phyloP scores from a whole-genome alignment of 768 basidiomycete genomes.

The Leccinum arenicola region DNA sequence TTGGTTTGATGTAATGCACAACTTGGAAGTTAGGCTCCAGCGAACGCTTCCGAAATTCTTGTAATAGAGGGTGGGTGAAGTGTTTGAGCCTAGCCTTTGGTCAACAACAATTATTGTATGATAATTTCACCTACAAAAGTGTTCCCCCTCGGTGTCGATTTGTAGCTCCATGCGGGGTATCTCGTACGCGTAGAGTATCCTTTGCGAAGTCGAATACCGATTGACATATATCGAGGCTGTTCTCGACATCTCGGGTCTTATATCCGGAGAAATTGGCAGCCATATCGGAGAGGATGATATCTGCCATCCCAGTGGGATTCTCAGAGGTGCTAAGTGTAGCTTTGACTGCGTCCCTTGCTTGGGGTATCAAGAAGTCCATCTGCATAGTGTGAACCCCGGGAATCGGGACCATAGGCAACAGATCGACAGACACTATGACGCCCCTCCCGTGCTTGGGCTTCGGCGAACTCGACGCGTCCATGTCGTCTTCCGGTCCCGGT shows the following conservation, averaged over 20 bases:
- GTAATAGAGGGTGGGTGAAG: conserved; percentile 71
- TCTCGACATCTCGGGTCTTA: conserved; percentile 57
- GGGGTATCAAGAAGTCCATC: conserved; percentile 71
- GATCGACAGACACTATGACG: conserved; percentile 76
- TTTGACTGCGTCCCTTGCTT: conserved; percentile 46
- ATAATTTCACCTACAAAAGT: conserved; percentile 47
- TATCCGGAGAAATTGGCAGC: conserved; percentile 82
- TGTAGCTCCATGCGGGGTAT: conserved; percentile 36
- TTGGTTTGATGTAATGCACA: conserved; percentile 75
- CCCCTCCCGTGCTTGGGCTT: conserved; percentile 30
- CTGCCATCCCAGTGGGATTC: conserved; percentile 49
- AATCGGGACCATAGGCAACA: conserved; percentile 71
- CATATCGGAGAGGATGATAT: conserved; percentile 89
- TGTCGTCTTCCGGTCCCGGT: background rate
- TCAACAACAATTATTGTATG: background rate
- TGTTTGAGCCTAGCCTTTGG: conserved; percentile 66
- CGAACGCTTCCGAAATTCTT: conserved; percentile 57
- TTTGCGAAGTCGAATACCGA: conserved; percentile 71
- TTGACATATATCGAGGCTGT: conserved; percentile 69
- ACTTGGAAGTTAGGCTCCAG: conserved; percentile 63
- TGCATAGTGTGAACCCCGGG: conserved; percentile 69
- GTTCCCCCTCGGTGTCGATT: conserved; percentile 41
- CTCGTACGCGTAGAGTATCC: conserved; percentile 48
- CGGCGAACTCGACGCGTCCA: conserved; percentile 8
- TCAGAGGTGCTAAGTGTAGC: conserved; percentile 31